Base-by-base conservation (phyloP, 2,329 filamentous ascomycete genomes). In the Fusarium temperatum region DNA sequence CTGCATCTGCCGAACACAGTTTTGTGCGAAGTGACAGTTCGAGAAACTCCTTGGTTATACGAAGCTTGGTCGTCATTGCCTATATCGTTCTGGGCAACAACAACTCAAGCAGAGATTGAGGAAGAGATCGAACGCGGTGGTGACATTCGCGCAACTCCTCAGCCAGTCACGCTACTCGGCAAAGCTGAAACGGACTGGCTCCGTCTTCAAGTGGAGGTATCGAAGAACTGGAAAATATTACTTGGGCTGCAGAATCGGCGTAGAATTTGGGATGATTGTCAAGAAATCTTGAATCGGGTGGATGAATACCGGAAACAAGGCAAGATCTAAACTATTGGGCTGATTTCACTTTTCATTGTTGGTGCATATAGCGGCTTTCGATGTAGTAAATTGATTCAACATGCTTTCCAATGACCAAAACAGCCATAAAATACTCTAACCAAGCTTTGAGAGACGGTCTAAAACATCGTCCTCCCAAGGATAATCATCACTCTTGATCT, bases 401-500 rank as follows among this genome's bases (percentile, higher is more conserved):
- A 14, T 8, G 26, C 32, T 26, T 8, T 3, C 8, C 4, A 35
- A 35, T 18, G 4, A 9, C 3, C 6, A 32, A 45, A 30, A 3
- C 28, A 30, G 0, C 1, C 32, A 35, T 35, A 0, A 15, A 14
- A 15, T 1, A n/a, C 47, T 26, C 26, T 66, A 67, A 20, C 38
- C 65, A 10, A 67, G 65, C n/a, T 67, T 55, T 5, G 44, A 22
- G 20, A 75, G 50, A 13, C 78, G 76, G 17, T 61, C 68, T 55
- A 84, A 65, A 15, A 83, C 78, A 32, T 84, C 79, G 44, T 85
- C 83, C 61, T 85, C 83, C 9, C 51, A 66, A 9, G 77, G 78
- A 13, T 81, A 81, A 30, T 80, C 78, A 7, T 75, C 73, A 1
- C 82, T 80, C 39, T 74, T 78, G 35, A 84, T 79, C 8, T 69